Base-by-base conservation (phyloP, 2,329 filamentous ascomycete genomes). In the Paecilomyces dactylethromorphus region DNA sequence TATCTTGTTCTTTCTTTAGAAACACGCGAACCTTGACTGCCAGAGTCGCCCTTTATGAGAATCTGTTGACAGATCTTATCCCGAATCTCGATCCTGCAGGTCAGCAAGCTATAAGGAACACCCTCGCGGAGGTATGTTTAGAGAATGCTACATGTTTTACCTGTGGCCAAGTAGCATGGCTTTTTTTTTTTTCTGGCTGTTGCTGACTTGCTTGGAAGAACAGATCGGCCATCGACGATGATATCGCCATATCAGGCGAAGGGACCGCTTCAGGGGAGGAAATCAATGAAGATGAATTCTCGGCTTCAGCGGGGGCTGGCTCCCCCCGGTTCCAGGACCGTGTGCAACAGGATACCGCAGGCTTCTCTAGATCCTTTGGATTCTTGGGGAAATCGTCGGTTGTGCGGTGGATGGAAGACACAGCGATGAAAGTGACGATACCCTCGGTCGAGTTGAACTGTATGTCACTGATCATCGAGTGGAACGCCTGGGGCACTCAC, bases 331-430 rank as follows among this genome's bases (percentile, higher is more conserved):
- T 57, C 32, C 56, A 59, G 31, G 60, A 64, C 51, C 55, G 56
- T 3, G 53, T 55, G 18, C 60, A 59, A 54, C 53, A 58, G 18
- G 54, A 56, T 24, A 31, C 56, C 3, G 54, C 54, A 31, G 55
- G 54, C 8, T 55, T 45, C 26, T 22, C 56, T 15, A 57, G 55
- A 15, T 50, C 56, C 4, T 52, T 57, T 8, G 59, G 62, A n/a
- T 64, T 62, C 49, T 45, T 65, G 50, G 63, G 63, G 12, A 64
- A 62, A 18, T 54, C 62, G 24, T 65, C 63, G 8, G 58, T 58
- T 5, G 58, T 62, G 2, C 50, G 58, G 50, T 64, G 62, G 63
- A 59, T 63, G 53, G 59, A 60, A 51, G 62, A 61, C 31, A n/a
- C 56, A 11, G 26, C 18, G 10, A 53, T 45, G 32, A 55, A 55